Percentiles rank a stretch among this genome's conserved stretches.
Conservation (phyloP, 257 asterid genomes). For the Handroanthus guayacan region DNA sequence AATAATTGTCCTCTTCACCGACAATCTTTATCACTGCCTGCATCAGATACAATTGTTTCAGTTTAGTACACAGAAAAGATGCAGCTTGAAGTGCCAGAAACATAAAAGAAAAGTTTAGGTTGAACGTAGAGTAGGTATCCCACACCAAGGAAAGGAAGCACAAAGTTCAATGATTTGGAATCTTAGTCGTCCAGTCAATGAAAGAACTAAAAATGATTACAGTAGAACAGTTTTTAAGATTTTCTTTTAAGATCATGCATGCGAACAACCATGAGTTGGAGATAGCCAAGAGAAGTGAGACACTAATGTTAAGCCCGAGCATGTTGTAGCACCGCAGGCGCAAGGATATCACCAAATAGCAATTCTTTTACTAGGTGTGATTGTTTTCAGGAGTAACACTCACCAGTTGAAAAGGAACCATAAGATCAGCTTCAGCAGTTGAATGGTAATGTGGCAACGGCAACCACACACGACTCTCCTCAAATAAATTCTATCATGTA, state of each 20-base stretch:
- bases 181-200: slow-evolving; percentile 6
- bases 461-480: slow-evolving; percentile 97
- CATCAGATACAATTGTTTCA: slow-evolving; percentile 37
- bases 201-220: background rate
- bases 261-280: slow-evolving; percentile 22
- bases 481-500: slow-evolving; percentile 84
- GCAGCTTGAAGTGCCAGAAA: slow-evolving; percentile 29
- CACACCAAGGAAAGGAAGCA: slow-evolving; percentile 24
- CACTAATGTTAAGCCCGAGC: slow-evolving; percentile 2
- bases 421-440: slow-evolving; percentile 98
- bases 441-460: slow-evolving; percentile 96
- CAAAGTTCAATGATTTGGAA: background rate
- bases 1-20: slow-evolving; percentile 92
- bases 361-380: slow-evolving; percentile 13
- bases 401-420: slow-evolving; percentile 97
- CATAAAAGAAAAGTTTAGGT: slow-evolving; percentile 7
- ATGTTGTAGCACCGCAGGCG: background rate
- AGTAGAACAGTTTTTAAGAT: slow-evolving; percentile 4
- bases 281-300: background rate
- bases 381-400: slow-evolving; percentile 32
- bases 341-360: slow-evolving; percentile 25
- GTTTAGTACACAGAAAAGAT: slow-evolving; percentile 33
- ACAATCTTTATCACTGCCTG: slow-evolving; percentile 96
- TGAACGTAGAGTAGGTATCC: background rate
- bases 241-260: slow-evolving; percentile 18